phyloP scores from a whole-genome alignment of 129 eudicot genomes.

The Centaurea solstitialis region DNA sequence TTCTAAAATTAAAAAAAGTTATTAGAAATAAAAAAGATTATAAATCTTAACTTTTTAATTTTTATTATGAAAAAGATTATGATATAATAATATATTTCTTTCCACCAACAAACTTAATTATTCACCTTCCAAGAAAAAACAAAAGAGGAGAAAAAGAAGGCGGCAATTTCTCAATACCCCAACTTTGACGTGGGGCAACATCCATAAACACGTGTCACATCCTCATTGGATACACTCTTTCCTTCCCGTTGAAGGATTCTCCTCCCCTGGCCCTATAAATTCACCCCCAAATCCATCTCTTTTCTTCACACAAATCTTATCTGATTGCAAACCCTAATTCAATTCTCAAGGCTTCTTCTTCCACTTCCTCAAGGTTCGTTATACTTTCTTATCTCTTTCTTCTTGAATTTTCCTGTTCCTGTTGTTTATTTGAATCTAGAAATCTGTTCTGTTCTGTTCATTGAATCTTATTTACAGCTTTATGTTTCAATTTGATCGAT shows the following conservation, averaged over 20 bases:
- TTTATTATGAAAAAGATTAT: no score
- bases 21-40: no score
- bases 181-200: constrained; percentile 4
- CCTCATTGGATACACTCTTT: constrained; percentile 4
- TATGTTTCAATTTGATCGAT: not conserved
- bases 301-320: constrained; percentile 10
- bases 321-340: not conserved
- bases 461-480: not conserved
- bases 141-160: not conserved
- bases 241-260: not conserved
- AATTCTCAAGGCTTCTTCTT: no score
- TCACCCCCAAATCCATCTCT: constrained; percentile 13
- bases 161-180: not conserved
- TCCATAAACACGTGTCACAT: constrained; percentile 10
- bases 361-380: constrained; percentile 1
- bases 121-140: not conserved
- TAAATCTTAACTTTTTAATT: no score
- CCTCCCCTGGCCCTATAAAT: constrained; percentile 33
- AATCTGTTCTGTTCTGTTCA: not conserved
- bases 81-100: no score
- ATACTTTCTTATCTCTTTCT: not conserved
- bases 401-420: not conserved
- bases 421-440: no score
- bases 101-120: no score
- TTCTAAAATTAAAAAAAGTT: no score